These are phyloP conservation scores for Leccinum ochraceum DNA, from an alignment of 768 basidiomycete species.

Conservation along the genomic window DNA sequence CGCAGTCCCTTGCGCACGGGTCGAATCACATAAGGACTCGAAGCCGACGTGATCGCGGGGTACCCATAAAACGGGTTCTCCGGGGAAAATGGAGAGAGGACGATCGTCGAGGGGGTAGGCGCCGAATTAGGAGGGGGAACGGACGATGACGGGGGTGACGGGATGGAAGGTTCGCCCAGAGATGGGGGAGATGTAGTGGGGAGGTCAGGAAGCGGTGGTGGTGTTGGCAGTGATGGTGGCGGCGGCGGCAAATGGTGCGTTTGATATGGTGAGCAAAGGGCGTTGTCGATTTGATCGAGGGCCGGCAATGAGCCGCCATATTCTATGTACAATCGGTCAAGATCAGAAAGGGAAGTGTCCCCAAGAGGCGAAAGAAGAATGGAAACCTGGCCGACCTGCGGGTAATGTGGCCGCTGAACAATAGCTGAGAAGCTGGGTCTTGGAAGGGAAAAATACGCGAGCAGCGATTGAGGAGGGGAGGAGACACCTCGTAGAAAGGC, in stretches of 20 bases:
- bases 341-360: conserved; percentile 9
- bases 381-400: conserved; percentile 35
- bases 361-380: neutral
- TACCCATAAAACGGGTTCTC: conserved; percentile 80
- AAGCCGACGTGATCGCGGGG: conserved; percentile 42
- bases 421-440: conserved; percentile 52
- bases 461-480: conserved; percentile 61
- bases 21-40: conserved; percentile 32
- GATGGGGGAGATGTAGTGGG: neutral
- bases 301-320: conserved; percentile 60
- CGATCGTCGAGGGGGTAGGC: conserved; percentile 13
- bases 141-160: neutral
- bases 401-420: conserved; percentile 57
- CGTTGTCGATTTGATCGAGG: conserved; percentile 51
- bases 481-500: conserved; percentile 47
- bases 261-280: conserved; percentile 33
- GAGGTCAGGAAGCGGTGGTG: neutral
- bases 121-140: neutral
- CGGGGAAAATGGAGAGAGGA: conserved; percentile 54
- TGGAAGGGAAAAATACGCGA: conserved; percentile 66
- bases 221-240: neutral
- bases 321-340: conserved; percentile 47
- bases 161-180: neutral
- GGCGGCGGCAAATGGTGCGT: conserved; percentile 7
- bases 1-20: conserved; percentile 64